Evolutionary conservation across 2,329 filamentous ascomycete genomes (phyloP).

Genomic region (Xylaria arbuscula): DNA sequence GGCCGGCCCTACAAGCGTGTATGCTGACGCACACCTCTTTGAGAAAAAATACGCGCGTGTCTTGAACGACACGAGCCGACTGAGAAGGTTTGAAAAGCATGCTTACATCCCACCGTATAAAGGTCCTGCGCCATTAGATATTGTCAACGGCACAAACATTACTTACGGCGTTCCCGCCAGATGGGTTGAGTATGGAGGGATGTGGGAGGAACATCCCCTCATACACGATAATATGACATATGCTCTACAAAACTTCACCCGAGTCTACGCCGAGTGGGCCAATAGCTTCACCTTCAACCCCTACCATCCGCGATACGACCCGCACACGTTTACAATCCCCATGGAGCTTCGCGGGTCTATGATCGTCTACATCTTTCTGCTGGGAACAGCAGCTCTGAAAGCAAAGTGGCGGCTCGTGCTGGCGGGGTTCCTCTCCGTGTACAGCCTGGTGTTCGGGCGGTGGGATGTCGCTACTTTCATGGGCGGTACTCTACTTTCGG

Average conservation of each 20-base stretch:
- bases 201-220: conserved; percentile 56
- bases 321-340: conserved; percentile 56
- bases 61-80: conserved; percentile 20
- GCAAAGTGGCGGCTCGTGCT: conserved; percentile 50
- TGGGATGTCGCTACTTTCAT: conserved; percentile 57
- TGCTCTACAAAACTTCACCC: conserved; percentile 54
- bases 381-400: conserved; percentile 54
- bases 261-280: conserved; percentile 54
- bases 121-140: conserved; percentile 24
- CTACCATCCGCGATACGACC: conserved; percentile 55
- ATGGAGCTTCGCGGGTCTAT: conserved; percentile 57
- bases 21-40: conserved; percentile 29
- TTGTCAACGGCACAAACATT: conserved; percentile 22
- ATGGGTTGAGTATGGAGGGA: conserved; percentile 55
- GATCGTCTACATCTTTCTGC: conserved; percentile 55
- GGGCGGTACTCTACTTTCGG: conserved; percentile 53
- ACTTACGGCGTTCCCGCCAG: conserved; percentile 21
- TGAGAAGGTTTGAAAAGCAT: conserved; percentile 20
- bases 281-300: conserved; percentile 56
- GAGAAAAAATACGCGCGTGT: conserved; percentile 19
- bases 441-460: conserved; percentile 51
- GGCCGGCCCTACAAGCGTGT: conserved; percentile 29
- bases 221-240: conserved; percentile 54
- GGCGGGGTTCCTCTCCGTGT: conserved; percentile 48
- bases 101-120: conserved; percentile 12